phyloP scores from a whole-genome alignment of 1,139 yeast genomes.

The Suhomyces terraborum region DNA sequence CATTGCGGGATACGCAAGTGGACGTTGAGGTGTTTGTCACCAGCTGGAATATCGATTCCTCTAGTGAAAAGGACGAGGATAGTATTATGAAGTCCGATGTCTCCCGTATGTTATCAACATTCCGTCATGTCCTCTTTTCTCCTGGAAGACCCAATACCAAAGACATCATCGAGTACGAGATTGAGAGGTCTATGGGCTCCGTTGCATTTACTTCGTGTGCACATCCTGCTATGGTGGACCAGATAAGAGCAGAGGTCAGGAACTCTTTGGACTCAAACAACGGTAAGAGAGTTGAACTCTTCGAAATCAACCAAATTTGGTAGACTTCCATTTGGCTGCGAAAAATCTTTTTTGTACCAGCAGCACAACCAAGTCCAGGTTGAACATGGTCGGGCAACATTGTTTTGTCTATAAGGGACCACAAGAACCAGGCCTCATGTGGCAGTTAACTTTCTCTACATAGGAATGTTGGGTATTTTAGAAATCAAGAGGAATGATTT shows the following conservation, averaged over 20 bases:
- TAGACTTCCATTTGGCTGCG: slow-evolving; percentile 1
- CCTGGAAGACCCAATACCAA: slow-evolving; percentile 47
- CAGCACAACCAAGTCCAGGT: no score
- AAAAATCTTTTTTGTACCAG: no score
- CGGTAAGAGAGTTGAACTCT: slow-evolving; percentile 11
- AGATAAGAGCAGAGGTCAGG: slow-evolving; percentile 15
- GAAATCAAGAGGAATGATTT: no score
- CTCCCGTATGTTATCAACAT: slow-evolving; percentile 3
- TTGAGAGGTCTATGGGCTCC: slow-evolving; percentile 25
- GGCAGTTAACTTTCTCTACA: no score
- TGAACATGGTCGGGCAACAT: no score
- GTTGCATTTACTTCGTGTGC: slow-evolving; percentile 52
- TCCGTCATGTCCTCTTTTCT: slow-evolving; percentile 30
- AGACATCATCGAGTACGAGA: slow-evolving; percentile 35
- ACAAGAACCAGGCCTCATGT: no score
- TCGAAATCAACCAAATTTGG: slow-evolving; percentile 13
- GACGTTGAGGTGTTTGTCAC: slow-evolving; percentile 43
- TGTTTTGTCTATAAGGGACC: no score
- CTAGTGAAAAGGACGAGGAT: not conserved
- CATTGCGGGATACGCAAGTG: slow-evolving; percentile 26
- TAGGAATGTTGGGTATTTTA: no score
- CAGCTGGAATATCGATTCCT: slow-evolving; percentile 14
- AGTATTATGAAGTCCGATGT: not conserved
- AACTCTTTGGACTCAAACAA: slow-evolving; percentile 1
- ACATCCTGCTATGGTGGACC: slow-evolving; percentile 54